Evolutionary conservation across 441 rosid genomes (phyloP).

Genomic region (Raphanus hybrid): DNA sequence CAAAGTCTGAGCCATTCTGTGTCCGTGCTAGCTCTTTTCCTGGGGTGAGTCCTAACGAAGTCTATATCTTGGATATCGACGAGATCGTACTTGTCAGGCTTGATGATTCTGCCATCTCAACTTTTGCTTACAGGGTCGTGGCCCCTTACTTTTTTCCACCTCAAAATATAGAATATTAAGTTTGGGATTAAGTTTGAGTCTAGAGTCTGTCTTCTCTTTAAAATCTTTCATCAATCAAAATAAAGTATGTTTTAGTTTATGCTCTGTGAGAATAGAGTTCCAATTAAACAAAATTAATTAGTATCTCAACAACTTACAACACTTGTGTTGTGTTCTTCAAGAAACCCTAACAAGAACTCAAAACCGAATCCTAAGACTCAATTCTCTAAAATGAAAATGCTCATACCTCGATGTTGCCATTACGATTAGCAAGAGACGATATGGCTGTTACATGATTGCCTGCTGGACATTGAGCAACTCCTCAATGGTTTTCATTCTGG

Average conservation of each 20-base stretch:
- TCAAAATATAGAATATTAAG: background rate
- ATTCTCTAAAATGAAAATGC: too few species aligned
- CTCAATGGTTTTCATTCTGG: background rate
- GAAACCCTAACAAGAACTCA: background rate
- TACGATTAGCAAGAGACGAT: background rate
- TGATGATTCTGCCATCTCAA: background rate
- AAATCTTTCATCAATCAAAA: background rate
- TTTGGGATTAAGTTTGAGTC: background rate
- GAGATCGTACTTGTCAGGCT: background rate
- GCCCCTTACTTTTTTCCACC: background rate
- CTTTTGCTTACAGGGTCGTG: background rate
- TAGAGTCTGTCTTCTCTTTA: background rate
- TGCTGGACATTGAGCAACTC: background rate
- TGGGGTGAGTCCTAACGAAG: background rate
- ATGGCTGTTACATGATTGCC: background rate
- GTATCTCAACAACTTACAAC: background rate
- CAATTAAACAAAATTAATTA: background rate
- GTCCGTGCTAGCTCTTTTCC: background rate
- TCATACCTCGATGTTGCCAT: background rate
- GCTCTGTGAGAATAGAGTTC: background rate
- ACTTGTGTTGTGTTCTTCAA: background rate
- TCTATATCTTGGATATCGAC: background rate
- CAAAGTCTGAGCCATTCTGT: background rate
- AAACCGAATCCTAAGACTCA: too few species aligned
- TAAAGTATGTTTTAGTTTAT: background rate